Evolutionary conservation across 306 rosid species (phyloP).

Genomic region (Pachyrhizus erosus): DNA sequence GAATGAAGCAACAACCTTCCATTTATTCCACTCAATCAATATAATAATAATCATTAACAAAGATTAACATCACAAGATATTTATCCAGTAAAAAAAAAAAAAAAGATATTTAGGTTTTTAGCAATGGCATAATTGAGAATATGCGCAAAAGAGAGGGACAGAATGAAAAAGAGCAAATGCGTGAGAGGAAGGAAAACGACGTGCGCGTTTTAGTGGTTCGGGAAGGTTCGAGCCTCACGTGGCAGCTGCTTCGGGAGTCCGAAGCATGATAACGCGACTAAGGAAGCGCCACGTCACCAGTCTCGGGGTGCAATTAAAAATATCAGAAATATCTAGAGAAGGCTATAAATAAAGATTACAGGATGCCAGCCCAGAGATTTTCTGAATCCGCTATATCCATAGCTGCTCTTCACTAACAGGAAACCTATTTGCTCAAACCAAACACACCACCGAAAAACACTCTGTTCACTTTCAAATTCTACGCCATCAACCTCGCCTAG

Average conservation of each 20-base stretch:
- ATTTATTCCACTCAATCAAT: background rate
- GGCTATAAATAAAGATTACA: constrained; percentile 65
- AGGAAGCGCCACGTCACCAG: constrained; percentile 56
- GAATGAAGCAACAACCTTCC: background rate
- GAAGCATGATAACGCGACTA: constrained; percentile 51
- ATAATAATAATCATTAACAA: background rate
- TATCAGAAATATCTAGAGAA: constrained; percentile 75
- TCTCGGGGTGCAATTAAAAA: background rate
- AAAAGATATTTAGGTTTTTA: background rate
- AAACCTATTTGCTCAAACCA: background rate
- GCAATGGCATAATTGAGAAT: constrained; percentile 43
- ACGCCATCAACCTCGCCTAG: constrained; percentile 1
- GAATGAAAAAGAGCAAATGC: background rate
- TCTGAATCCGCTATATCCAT: constrained; percentile 23
- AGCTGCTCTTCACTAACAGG: background rate
- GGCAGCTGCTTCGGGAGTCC: constrained; percentile 34
- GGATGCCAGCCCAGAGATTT: background rate
- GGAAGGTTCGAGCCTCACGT: constrained; percentile 68
- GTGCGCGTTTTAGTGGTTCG: constrained; percentile 43
- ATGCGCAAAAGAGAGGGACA: background rate
- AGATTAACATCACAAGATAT: background rate
- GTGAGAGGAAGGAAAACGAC: constrained; percentile 20
- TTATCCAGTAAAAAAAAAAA: background rate
- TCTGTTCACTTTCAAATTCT: background rate
- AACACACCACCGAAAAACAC: background rate